Evolutionary conservation across 1,139 yeast genomes (phyloP).

Genomic region (Arxiozyma slooffiae): DNA sequence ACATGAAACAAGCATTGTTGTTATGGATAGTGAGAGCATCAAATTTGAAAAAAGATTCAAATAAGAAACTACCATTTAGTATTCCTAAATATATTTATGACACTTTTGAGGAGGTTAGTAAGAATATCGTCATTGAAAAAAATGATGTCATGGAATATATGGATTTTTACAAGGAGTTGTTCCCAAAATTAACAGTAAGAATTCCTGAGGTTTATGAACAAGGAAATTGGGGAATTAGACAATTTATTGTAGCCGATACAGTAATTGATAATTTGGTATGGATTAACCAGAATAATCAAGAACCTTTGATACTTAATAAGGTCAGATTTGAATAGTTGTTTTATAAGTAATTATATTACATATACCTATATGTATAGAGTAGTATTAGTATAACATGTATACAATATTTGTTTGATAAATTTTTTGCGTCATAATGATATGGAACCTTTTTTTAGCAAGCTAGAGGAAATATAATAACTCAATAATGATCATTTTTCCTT

Average conservation of each 20-base stretch:
- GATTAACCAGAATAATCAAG: constrained; percentile 50
- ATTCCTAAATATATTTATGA: constrained; percentile 47
- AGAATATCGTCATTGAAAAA: constrained; percentile 35
- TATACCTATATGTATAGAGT: no score
- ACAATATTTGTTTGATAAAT: neutral
- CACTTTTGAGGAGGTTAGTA: constrained; percentile 36
- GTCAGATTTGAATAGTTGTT: neutral
- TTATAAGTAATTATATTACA: neutral
- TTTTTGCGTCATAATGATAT: neutral
- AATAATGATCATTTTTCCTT: constrained; percentile 15
- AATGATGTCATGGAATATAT: constrained; percentile 48
- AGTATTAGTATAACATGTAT: no score
- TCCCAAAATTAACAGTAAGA: constrained; percentile 42
- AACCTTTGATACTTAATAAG: constrained; percentile 45
- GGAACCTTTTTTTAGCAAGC: neutral
- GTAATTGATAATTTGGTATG: constrained; percentile 51
- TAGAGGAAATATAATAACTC: constrained; percentile 17
- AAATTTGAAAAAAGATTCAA: constrained; percentile 35
- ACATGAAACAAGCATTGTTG: constrained; percentile 52
- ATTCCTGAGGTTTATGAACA: constrained; percentile 53
- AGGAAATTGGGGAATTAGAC: constrained; percentile 58
- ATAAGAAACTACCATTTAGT: constrained; percentile 29
- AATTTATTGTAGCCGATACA: constrained; percentile 49
- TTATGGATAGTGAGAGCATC: constrained; percentile 54
- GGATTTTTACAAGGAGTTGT: constrained; percentile 45